Evolutionary conservation across 176 grass and related monocot species (phyloP), one percentile per base, ranked within the genome.

Genomic region (Themeda triandra): DNA sequence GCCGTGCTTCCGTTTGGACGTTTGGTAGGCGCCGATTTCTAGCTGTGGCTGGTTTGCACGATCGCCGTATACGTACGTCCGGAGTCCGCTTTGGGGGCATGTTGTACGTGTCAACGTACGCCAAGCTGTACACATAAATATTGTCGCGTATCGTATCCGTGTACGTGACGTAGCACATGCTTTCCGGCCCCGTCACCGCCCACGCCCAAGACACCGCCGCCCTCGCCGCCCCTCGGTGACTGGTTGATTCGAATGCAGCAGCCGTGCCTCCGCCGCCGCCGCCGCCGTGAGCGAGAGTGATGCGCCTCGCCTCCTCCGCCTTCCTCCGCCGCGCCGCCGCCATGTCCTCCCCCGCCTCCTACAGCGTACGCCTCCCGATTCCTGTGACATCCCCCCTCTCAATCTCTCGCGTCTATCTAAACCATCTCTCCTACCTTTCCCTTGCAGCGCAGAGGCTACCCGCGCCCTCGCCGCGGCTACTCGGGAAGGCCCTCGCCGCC

Each of bases 391-490:
- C 10, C 9, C 4, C 30, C 4, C 9, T 36, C 28, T 37, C 45
- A 60, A 85, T 86, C 66, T 63, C 25, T 65, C 78, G 17, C 71
- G 8, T 33, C 32, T 2, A 2, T 56, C 78, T 71, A 64, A 87
- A 65, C 68, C 65, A 21, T 29, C 69, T 64, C 19, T 28, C 69
- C 70, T 30, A 17, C 25, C 46, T 68, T 82, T 24, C 24, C 39
- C 58, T 68, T 75, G 79, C 92, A 94, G 92, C 79, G 63, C 60
- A 19, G 74, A 72, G 69, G 86, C 84, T 71, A 73, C 80, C 71
- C 69, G 41, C 66, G 80, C 65, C 76, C 46, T 60, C 65, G 75
- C 49, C 75, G 86, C 40, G 79, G 64, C 2, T 83, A 56, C 58
- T 74, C 80, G 59, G 75, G 15, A n/a, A 62, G 79, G 4, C 35